These are phyloP conservation scores for Suillus decipiens DNA, from an alignment of 768 basidiomycete species.

Conservation along the genomic window DNA sequence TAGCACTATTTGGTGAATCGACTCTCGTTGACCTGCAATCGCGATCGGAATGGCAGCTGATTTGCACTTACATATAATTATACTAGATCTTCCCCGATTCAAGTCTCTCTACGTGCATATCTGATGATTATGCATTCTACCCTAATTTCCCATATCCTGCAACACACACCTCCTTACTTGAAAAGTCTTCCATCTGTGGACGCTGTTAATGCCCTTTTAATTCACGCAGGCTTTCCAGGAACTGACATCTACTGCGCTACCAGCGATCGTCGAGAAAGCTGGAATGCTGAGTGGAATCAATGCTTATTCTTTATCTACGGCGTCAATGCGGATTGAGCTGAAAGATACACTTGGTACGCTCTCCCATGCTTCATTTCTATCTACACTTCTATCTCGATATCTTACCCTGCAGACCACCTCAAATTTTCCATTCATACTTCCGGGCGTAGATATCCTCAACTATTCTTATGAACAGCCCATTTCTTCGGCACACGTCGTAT, in stretches of 20 bases:
- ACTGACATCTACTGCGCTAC: too few relatives aligned
- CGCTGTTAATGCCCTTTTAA: slow-evolving; percentile 71
- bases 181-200: slow-evolving; percentile 58
- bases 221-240: too few relatives aligned
- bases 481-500: slow-evolving; percentile 71
- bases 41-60: slow-evolving; percentile 68
- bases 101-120: slow-evolving; percentile 27
- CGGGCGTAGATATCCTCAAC: slow-evolving; percentile 85
- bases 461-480: slow-evolving; percentile 81
- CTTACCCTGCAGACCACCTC: slow-evolving; percentile 53
- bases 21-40: slow-evolving; percentile 22
- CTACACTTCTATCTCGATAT: slow-evolving; percentile 63
- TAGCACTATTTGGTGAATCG: slow-evolving; percentile 36
- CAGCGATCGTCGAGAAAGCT: too few relatives aligned
- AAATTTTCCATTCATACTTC: slow-evolving; percentile 79
- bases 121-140: slow-evolving; percentile 16
- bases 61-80: slow-evolving; percentile 64
- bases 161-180: slow-evolving; percentile 67
- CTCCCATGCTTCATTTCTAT: slow-evolving; percentile 63
- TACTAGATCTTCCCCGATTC: slow-evolving; percentile 55
- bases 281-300: slow-evolving; percentile 51
- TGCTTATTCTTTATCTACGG: slow-evolving; percentile 45
- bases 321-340: slow-evolving; percentile 44
- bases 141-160: slow-evolving; percentile 10
- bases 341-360: slow-evolving; percentile 67